Evolutionary conservation across 805 yeast genomes (phyloP), one percentile per base, ranked within the genome.

Genomic region (Saccharomycopsis fodiens): DNA sequence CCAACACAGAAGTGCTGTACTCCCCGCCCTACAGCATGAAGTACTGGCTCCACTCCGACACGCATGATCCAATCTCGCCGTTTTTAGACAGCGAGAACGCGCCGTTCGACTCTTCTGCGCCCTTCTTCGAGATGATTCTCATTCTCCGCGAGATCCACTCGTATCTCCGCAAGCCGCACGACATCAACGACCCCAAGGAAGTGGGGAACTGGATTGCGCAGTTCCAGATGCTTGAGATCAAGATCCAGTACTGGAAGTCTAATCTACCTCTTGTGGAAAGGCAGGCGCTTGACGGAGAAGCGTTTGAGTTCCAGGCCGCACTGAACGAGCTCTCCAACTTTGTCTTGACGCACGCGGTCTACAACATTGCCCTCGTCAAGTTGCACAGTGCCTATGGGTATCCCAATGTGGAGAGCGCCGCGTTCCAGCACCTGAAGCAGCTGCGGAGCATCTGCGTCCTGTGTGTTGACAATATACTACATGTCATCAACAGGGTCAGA

Each of bases 371-470:
- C 7, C 20, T 32, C 17, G 15, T 32, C 12, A 32, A 32, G 15
- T 32, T 32, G 15, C 36, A 32, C 20, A 32, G 36, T 32, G 36
- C 36, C 20, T 32, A 32, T 10, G 36, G 36, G 36, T 32, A 32
- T 10, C 36, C 36, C 19, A 32, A 32, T 19, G 36, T 32, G 20
- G 36, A 32, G 20, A 10, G 19, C 10, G 7, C 20, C 19, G 5
- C 20, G 17, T 32, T 32, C 36, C 17, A 32, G 36, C 36, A 32
- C 36, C 15, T 19, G 7, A 5, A 10, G 20, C 8, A 5, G 8
- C 15, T 19, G 15, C 8, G 36, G 15, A 10, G 8, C 8, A 17
- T 17, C 7, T 32, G 36, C 15, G 36, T 32, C 8, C 20, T 5
- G 20, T 32, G 20, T 15, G 36, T 32, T 10, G 36, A 32, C 7